Conservation (phyloP, 2,329 filamentous ascomycete genomes). For the Albophoma yamanashiensis region DNA sequence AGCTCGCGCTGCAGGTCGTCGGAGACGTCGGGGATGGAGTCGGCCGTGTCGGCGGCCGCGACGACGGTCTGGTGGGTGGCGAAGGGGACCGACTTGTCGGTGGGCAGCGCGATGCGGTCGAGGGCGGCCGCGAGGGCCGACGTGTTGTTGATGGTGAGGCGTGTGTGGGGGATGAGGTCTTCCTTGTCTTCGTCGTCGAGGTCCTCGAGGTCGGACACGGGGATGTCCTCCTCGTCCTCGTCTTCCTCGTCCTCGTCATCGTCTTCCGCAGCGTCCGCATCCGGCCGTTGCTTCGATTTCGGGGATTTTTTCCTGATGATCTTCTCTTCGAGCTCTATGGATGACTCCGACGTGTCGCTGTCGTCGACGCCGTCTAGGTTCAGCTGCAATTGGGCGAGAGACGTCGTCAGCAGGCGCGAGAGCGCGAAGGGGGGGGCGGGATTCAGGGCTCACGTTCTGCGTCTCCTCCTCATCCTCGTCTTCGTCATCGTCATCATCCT, state of each 20-base stretch:
- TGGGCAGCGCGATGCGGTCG: slow-evolving; percentile 63
- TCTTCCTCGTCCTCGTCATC: slow-evolving; percentile 54
- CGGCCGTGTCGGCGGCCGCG: slow-evolving; percentile 51
- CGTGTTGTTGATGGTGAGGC: slow-evolving; percentile 96
- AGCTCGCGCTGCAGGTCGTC: slow-evolving; percentile 90
- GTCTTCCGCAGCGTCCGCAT: slow-evolving; percentile 30
- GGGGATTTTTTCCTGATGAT: slow-evolving; percentile 26
- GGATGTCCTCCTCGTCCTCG: slow-evolving; percentile 80
- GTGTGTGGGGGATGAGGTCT: slow-evolving; percentile 81
- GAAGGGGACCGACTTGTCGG: slow-evolving; percentile 60
- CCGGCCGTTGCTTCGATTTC: slow-evolving; percentile 10
- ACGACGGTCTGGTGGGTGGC: slow-evolving; percentile 71
- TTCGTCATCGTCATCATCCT: slow-evolving; percentile 17
- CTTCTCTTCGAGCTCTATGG: slow-evolving; percentile 68
- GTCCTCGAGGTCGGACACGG: slow-evolving; percentile 78
- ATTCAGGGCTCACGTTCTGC: not conserved
- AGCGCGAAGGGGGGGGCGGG: not conserved
- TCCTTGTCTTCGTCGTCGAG: slow-evolving; percentile 69
- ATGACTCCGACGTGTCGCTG: slow-evolving; percentile 55
- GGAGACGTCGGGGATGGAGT: slow-evolving; percentile 67
- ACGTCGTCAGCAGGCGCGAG: not conserved
- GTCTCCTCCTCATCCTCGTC: slow-evolving; percentile 21
- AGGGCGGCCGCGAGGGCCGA: slow-evolving; percentile 71
- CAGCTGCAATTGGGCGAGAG: slow-evolving; percentile 20
- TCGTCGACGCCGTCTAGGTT: slow-evolving; percentile 49